Evolutionary conservation across 257 asterid species (phyloP).

Genomic region (Penstemon davidsonii): DNA sequence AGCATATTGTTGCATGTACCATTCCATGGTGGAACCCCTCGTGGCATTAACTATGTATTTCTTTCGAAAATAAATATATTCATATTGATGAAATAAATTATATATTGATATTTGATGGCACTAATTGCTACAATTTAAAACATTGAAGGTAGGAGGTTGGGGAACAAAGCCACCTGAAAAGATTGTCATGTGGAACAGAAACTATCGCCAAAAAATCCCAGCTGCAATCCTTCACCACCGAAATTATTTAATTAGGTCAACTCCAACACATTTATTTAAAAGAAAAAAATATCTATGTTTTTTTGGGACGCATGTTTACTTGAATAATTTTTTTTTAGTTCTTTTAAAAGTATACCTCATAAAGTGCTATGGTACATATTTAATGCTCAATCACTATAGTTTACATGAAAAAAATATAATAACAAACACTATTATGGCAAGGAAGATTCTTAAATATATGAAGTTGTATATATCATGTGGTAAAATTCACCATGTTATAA

Average conservation of each 20-base stretch:
- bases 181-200: conserved; percentile 25
- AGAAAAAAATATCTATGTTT: no score
- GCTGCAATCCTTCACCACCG: conserved; percentile 5
- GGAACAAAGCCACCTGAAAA: conserved; percentile 31
- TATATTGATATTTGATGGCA: not conserved
- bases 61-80: not conserved
- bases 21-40: conserved; percentile 27
- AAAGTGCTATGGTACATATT: no score
- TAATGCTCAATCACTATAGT: no score
- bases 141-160: conserved; percentile 27
- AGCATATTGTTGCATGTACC: conserved; percentile 1
- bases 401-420: no score
- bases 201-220: conserved; percentile 7
- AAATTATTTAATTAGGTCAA: conserved; percentile 2
- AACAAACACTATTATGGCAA: no score
- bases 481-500: no score
- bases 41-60: conserved; percentile 3
- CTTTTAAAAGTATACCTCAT: no score
- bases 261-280: not conserved
- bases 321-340: no score
- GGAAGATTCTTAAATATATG: no score
- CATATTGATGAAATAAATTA: not conserved
- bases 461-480: no score
- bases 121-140: conserved; percentile 11
- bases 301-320: no score